Evolutionary conservation across 805 yeast genomes (phyloP).

Genomic region (Ogataea sp.): DNA sequence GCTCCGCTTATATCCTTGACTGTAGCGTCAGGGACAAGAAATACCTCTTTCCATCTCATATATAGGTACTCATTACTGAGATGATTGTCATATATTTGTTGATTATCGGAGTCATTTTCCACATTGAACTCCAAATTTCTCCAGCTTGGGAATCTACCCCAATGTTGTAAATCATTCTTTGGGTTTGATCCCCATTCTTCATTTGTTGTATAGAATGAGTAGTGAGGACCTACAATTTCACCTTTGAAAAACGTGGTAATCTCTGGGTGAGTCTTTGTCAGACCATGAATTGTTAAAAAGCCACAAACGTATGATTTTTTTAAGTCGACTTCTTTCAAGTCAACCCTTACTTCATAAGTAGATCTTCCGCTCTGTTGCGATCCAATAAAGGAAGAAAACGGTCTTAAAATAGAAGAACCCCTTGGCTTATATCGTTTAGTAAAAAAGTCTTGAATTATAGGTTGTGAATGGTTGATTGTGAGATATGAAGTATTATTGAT

Average conservation of each 20-base stretch:
- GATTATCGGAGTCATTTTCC: conserved; percentile 21
- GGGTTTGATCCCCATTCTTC: conserved; percentile 43
- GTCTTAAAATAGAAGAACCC: conserved; percentile 40
- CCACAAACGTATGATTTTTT: conserved; percentile 45
- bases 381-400: conserved; percentile 58
- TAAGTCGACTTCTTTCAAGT: conserved; percentile 62
- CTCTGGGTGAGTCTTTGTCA: conserved; percentile 53
- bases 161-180: conserved; percentile 51
- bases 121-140: conserved; percentile 22
- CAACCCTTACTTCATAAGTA: conserved; percentile 60
- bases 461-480: no score
- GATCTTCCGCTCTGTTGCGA: conserved; percentile 63
- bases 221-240: conserved; percentile 54
- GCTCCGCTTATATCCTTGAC: conserved; percentile 61
- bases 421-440: conserved; percentile 5
- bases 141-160: conserved; percentile 44
- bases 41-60: conserved; percentile 95
- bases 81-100: conserved; percentile 16
- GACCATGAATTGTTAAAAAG: conserved; percentile 55
- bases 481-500: no score
- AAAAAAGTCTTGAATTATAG: conserved; percentile 19
- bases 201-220: conserved; percentile 52
- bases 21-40: conserved; percentile 71
- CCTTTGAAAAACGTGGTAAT: conserved; percentile 69
- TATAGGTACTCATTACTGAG: conserved; percentile 45